Percentiles rank a stretch among this genome's conserved stretches.
Evolutionary conservation across 2,329 filamentous ascomycete species (phyloP).

Genomic region (Botrytis porri): DNA sequence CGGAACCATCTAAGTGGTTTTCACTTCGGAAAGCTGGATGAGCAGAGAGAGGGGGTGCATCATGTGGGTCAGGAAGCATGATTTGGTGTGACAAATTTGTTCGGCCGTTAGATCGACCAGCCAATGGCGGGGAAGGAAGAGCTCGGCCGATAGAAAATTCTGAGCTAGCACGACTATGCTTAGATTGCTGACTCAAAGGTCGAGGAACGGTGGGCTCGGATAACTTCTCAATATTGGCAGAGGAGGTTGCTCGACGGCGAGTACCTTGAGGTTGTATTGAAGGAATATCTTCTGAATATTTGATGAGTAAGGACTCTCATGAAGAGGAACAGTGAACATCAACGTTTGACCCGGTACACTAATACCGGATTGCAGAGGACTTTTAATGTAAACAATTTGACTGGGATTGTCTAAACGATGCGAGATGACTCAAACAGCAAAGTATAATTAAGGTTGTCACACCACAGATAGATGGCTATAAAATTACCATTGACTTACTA

Average conservation of each 20-base stretch:
- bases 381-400: background rate
- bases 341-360: background rate
- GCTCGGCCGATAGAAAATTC: constrained; percentile 62
- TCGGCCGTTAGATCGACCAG: constrained; percentile 36
- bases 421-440: constrained; percentile 1
- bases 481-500: constrained; percentile 53
- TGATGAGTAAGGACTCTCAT: background rate
- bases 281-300: constrained; percentile 5
- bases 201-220: constrained; percentile 49
- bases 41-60: constrained; percentile 36
- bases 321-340: background rate
- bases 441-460: constrained; percentile 18
- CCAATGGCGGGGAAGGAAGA: constrained; percentile 47
- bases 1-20: constrained; percentile 26
- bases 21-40: constrained; percentile 37
- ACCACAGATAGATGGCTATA: constrained; percentile 13
- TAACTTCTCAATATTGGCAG: constrained; percentile 57
- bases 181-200: constrained; percentile 60
- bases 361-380: background rate
- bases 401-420: background rate
- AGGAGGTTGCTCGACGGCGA: constrained; percentile 58
- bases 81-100: constrained; percentile 37
- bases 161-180: constrained; percentile 68
- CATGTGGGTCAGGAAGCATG: constrained; percentile 33
- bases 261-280: constrained; percentile 39